phyloP scores from a whole-genome alignment of 1,284 basidiomycete species.

The Rhodotorula sp. region DNA sequence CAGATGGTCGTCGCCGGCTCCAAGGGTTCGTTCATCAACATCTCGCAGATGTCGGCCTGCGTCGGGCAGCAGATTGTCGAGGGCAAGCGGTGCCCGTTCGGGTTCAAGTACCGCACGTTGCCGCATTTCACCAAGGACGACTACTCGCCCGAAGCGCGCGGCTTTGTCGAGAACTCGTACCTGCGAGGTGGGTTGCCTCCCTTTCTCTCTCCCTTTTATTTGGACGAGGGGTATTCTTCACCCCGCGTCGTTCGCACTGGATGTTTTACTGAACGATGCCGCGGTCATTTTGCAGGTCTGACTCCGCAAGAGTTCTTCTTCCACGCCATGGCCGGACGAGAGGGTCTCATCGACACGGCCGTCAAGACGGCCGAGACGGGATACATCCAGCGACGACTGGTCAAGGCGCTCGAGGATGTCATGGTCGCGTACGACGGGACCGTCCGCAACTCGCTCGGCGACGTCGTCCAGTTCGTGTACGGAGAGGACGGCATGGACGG shows the following conservation, averaged over 20 bases:
- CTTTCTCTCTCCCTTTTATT: no score
- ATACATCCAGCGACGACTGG: slow-evolving; percentile 95
- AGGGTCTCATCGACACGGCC: slow-evolving; percentile 98
- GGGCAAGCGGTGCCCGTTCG: slow-evolving; percentile 96
- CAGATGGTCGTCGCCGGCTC: slow-evolving; percentile 99
- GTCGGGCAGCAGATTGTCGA: slow-evolving; percentile 98
- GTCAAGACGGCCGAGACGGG: slow-evolving; percentile 99
- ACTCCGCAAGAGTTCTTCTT: slow-evolving; percentile 99
- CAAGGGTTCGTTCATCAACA: slow-evolving; percentile 83
- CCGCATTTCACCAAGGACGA: slow-evolving; percentile 99
- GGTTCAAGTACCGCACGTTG: slow-evolving; percentile 92
- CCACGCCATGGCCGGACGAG: slow-evolving; percentile 99
- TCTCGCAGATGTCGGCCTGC: slow-evolving; percentile 99
- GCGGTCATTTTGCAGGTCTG: slow-evolving; percentile 49
- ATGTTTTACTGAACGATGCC: no score
- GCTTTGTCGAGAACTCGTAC: slow-evolving; percentile 99
- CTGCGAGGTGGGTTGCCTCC: slow-evolving; percentile 63
- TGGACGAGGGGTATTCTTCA: no score
- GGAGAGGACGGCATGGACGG: slow-evolving; percentile 99
- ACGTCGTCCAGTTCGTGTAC: slow-evolving; percentile 94
- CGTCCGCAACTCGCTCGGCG: slow-evolving; percentile 91
- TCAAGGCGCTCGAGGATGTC: slow-evolving; percentile 97
- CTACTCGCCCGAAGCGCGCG: slow-evolving; percentile 96
- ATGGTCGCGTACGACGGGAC: slow-evolving; percentile 98
- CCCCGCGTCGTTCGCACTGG: no score